These are phyloP conservation scores for Thielaviopsis euricoi DNA, from an alignment of 2,329 filamentous ascomycete species.

Conservation along the genomic window DNA sequence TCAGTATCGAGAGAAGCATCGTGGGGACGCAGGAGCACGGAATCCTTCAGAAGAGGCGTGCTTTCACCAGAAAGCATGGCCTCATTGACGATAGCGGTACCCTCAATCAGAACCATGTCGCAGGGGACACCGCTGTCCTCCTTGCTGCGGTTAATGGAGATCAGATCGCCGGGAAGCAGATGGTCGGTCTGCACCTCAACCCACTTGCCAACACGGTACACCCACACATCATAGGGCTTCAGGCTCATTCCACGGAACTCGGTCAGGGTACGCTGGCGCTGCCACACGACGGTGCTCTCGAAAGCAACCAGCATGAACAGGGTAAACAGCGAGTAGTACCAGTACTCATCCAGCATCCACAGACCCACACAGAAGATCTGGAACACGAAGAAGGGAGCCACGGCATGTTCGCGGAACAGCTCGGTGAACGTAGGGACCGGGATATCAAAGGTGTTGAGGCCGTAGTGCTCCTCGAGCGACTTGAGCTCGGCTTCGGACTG, in stretches of 20 bases:
- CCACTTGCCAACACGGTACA: slow-evolving; percentile 79
- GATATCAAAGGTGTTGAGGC: slow-evolving; percentile 91
- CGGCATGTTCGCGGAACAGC: slow-evolving; percentile 94
- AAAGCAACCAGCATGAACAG: slow-evolving; percentile 97
- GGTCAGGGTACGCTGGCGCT: slow-evolving; percentile 83
- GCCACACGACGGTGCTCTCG: slow-evolving; percentile 98
- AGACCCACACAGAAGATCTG: slow-evolving; percentile 96
- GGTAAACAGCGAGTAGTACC: slow-evolving; percentile 99
- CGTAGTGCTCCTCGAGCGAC: slow-evolving; percentile 79
- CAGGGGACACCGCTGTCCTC: slow-evolving; percentile 95
- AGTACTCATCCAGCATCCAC: slow-evolving; percentile 98
- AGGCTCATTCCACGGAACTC: slow-evolving; percentile 99
- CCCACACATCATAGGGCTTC: slow-evolving; percentile 91
- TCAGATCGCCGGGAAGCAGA: slow-evolving; percentile 81
- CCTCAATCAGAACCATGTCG: slow-evolving; percentile 90
- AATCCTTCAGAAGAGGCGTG: slow-evolving; percentile 92
- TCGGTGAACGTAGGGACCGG: slow-evolving; percentile 91
- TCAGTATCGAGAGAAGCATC: slow-evolving; percentile 73
- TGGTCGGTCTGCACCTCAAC: slow-evolving; percentile 76
- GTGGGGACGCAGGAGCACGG: slow-evolving; percentile 71
- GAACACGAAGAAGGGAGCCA: slow-evolving; percentile 98
- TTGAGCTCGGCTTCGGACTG: slow-evolving; percentile 58
- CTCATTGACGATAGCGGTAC: slow-evolving; percentile 94
- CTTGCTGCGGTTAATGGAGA: slow-evolving; percentile 83
- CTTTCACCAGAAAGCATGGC: slow-evolving; percentile 98